Base-by-base conservation (phyloP, 176 grass and related monocot species). In the Miscanthus lutarioriparius region DNA sequence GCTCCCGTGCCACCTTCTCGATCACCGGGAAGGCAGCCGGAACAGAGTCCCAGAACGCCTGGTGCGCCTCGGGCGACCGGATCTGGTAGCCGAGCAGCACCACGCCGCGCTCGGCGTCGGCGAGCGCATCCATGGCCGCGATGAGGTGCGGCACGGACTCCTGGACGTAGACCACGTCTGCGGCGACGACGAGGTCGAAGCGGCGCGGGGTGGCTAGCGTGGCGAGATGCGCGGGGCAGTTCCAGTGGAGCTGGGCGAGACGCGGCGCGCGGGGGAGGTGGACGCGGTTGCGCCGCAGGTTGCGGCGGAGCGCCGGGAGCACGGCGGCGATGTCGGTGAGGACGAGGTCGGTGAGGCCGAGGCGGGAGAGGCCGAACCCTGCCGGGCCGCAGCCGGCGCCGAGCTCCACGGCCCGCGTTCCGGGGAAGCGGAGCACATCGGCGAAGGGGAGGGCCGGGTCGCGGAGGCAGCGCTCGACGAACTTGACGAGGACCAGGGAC, bases 401-500 rank as follows among this genome's bases (percentile, higher is more conserved):
- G 48, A 98, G 85, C 89, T 98, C 93, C 16, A 98, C 41, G 61
- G 93, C 91, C 27, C 89, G 89, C 69, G 92, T 74, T 27, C 90
- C 91, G 19, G 89, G 5, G 91, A 98, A 94, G 85, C 32, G 40
- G 77, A 95, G 93, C 81, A 90, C 87, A 59, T 98, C 85, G 58
- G 87, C 79, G 84, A 95, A 95, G 59, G 96, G 96, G 45, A 90
- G 90, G 16, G 67, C 74, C 36, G 81, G 22, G 22, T 82, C 58
- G 20, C 85, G 17, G 59, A 93, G 80, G 82, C 91, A 98, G 67
- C 92, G 95, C 74, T 95, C 95, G 83, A 86, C 76, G 83, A 95
- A 98, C 85, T 98, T 95, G 89, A 95, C 92, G 82, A 98, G 95
- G 84, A 95, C 95, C 81, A 95, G 91, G 20, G 96, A 98, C 78